Evolutionary conservation across 768 basidiomycete species (phyloP).

Genomic region (Crepidotus variabilis): DNA sequence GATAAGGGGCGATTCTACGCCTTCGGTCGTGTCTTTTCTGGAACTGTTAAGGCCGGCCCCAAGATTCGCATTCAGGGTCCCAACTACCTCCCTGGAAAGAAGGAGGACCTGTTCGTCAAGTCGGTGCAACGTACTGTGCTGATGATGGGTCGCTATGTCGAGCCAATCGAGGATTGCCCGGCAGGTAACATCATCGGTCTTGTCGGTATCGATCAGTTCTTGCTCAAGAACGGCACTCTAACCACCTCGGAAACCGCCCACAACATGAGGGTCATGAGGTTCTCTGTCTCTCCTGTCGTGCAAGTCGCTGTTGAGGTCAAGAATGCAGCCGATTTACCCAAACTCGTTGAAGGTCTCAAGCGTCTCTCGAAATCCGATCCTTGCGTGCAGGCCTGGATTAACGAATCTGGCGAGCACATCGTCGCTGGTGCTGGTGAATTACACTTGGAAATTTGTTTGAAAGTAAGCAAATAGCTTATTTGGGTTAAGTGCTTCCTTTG

Average conservation of each 20-base stretch:
- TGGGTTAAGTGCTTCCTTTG: background rate
- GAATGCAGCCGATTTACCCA: slow-evolving; percentile 98
- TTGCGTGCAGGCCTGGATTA: slow-evolving; percentile 94
- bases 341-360: slow-evolving; percentile 99
- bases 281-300: slow-evolving; percentile 99
- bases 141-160: slow-evolving; percentile 99
- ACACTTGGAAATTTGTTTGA: slow-evolving; percentile 99
- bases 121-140: slow-evolving; percentile 97
- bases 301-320: slow-evolving; percentile 99
- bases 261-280: slow-evolving; percentile 99
- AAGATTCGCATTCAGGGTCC: slow-evolving; percentile 99
- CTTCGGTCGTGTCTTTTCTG: slow-evolving; percentile 99
- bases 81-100: slow-evolving; percentile 98
- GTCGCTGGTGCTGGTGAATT: slow-evolving; percentile 99
- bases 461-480: slow-evolving; percentile 43
- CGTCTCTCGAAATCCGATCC: slow-evolving; percentile 99
- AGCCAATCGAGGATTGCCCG: slow-evolving; percentile 98
- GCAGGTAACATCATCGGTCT: slow-evolving; percentile 99
- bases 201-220: slow-evolving; percentile 99
- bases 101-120: slow-evolving; percentile 97
- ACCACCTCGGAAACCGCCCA: slow-evolving; percentile 98
- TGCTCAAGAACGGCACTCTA: slow-evolving; percentile 98
- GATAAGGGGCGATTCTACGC: slow-evolving; percentile 99
- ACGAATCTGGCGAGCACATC: slow-evolving; percentile 94
- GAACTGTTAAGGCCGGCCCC: slow-evolving; percentile 94